Percentiles rank a stretch among this genome's conserved stretches.
These are phyloP conservation scores for Xerocomus brunneocitrinus DNA, from an alignment of 768 basidiomycete genomes.

Conservation along the genomic window DNA sequence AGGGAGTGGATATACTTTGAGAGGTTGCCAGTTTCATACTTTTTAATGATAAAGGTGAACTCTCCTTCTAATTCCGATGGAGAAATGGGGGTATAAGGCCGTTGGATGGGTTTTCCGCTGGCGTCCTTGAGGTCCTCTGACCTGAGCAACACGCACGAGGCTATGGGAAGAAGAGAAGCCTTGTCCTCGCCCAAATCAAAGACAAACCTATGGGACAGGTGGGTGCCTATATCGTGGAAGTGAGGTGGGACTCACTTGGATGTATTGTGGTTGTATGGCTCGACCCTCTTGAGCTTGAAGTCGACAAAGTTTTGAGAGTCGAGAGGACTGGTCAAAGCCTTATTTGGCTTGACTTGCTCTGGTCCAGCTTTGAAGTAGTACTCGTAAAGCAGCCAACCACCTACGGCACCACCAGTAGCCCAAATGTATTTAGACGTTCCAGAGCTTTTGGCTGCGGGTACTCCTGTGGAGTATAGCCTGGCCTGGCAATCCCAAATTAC, in stretches of 20 bases:
- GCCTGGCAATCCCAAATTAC: constrained; percentile 21
- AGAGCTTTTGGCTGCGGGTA: constrained; percentile 42
- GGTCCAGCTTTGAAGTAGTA: constrained; percentile 39
- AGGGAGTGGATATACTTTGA: constrained; percentile 80
- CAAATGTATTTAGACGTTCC: constrained; percentile 46
- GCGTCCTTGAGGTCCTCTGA: constrained; percentile 64
- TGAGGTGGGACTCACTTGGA: constrained; percentile 48
- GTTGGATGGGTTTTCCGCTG: constrained; percentile 83
- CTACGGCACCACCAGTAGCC: constrained; percentile 29
- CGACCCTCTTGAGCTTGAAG: constrained; percentile 75
- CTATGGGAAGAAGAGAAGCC: constrained; percentile 71
- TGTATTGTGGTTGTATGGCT: constrained; percentile 94
- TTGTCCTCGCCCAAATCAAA: constrained; percentile 79
- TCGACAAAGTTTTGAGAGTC: constrained; percentile 72
- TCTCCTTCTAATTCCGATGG: constrained; percentile 70
- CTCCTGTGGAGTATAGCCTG: constrained; percentile 44
- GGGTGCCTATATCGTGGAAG: neutral
- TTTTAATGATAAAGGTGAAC: constrained; percentile 79
- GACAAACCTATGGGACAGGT: constrained; percentile 48
- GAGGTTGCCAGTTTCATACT: constrained; percentile 75
- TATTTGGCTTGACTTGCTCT: constrained; percentile 37
- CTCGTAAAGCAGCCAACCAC: constrained; percentile 46
- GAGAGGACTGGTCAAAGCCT: constrained; percentile 57
- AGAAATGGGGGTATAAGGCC: constrained; percentile 94
- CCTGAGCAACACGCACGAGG: constrained; percentile 76